A percentile compares a stretch with the other conserved stretches of the same genome.
Conservation (phyloP, 2,329 filamentous ascomycete genomes). For the Aspergillus awamori region DNA sequence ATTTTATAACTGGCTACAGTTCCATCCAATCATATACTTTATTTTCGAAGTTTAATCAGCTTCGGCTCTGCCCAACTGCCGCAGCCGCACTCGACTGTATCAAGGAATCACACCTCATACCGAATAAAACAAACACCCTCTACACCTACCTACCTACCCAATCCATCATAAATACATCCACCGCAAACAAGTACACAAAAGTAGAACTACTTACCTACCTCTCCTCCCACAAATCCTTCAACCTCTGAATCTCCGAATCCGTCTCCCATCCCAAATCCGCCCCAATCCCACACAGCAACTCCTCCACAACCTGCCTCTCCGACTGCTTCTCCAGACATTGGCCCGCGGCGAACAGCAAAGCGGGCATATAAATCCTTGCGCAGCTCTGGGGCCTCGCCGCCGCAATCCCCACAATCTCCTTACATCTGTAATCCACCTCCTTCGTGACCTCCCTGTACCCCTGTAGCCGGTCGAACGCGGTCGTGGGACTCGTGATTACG, state of each 20-base stretch:
- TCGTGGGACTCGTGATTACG: conserved; percentile 55
- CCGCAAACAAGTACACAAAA: not conserved
- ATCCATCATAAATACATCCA: not conserved
- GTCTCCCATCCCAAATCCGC: conserved; percentile 64
- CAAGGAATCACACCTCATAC: too few species aligned
- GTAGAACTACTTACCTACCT: not conserved
- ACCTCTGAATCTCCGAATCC: conserved; percentile 55
- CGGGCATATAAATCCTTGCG: conserved; percentile 61
- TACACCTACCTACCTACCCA: not conserved
- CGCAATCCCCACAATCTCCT: conserved; percentile 62
- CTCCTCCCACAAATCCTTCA: conserved; percentile 42
- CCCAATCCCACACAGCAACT: conserved; percentile 61
- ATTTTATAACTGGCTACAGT: too few species aligned
- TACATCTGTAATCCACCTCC: conserved; percentile 58
- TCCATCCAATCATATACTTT: too few species aligned
- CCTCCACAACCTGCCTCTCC: conserved; percentile 58
- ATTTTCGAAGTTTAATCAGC: too few species aligned
- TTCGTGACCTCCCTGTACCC: conserved; percentile 61
- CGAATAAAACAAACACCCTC: not conserved
- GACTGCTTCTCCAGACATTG: conserved; percentile 57
- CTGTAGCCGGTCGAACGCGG: conserved; percentile 57
- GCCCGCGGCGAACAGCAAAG: conserved; percentile 63
- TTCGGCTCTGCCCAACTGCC: too few species aligned
- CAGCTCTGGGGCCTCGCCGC: conserved; percentile 58
- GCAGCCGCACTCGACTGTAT: too few species aligned